phyloP scores from a whole-genome alignment of 371 early-diverging fungal species.

The Funneliformis caledonium region DNA sequence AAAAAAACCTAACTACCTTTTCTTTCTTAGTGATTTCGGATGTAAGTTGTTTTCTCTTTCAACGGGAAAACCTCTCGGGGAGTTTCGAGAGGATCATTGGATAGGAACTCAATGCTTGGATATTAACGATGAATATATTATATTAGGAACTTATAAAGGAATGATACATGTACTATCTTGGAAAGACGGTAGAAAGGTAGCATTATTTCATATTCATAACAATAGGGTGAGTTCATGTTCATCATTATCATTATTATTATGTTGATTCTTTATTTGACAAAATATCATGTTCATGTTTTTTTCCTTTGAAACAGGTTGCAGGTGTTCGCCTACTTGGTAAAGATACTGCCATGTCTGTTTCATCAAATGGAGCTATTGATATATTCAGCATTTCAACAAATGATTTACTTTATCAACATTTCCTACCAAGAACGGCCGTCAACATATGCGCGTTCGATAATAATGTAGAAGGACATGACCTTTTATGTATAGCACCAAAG shows the following conservation, averaged over 20 bases:
- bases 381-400: background rate
- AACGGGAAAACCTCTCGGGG: background rate
- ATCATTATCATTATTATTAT: background rate
- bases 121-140: conserved; percentile 25
- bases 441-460: conserved; percentile 18
- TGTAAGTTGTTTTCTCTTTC: conserved; percentile 22
- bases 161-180: conserved; percentile 4
- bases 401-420: conserved; percentile 7
- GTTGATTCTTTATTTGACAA: background rate
- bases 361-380: conserved; percentile 30
- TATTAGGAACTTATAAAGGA: conserved; percentile 18
- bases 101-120: conserved; percentile 30
- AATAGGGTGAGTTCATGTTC: background rate
- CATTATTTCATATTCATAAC: conserved; percentile 2
- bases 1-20: background rate
- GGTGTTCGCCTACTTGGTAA: conserved; percentile 20
- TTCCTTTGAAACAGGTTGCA: background rate
- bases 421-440: background rate
- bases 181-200: conserved; percentile 20
- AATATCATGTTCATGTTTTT: too few species aligned
- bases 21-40: conserved; percentile 21
- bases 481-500: conserved; percentile 22
- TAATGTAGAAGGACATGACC: background rate
- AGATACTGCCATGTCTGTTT: conserved; percentile 15
- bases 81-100: background rate